Conservation (phyloP, 1,284 basidiomycete genomes). For the Neotropicomus parvogracilis region DNA sequence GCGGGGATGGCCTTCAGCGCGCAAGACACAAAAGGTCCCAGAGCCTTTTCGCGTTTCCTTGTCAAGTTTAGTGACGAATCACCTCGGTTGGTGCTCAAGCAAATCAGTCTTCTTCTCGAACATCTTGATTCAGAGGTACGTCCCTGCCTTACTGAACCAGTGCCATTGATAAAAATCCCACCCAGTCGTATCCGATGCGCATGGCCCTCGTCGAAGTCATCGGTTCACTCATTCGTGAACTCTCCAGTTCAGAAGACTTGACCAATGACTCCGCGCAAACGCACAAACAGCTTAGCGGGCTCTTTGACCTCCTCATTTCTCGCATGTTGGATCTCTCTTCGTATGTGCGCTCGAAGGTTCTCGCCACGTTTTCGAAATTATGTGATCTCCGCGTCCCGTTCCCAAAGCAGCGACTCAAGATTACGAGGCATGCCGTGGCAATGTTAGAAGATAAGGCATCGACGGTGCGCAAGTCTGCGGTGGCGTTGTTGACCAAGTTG, state of each 20-base stretch:
- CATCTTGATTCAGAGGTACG: constrained; percentile 91
- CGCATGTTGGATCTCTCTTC: constrained; percentile 86
- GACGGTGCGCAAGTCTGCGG: constrained; percentile 82
- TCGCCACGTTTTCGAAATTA: constrained; percentile 71
- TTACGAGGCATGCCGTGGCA: constrained; percentile 73
- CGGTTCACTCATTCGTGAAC: constrained; percentile 75
- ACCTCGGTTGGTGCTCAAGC: constrained; percentile 87
- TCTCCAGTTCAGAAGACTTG: constrained; percentile 54
- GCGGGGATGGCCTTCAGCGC: constrained; percentile 73
- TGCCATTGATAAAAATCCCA: background rate
- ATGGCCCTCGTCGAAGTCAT: constrained; percentile 89
- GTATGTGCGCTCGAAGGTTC: constrained; percentile 88
- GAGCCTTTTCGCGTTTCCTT: constrained; percentile 85
- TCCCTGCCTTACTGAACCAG: background rate
- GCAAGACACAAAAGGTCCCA: constrained; percentile 85
- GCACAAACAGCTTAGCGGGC: constrained; percentile 78
- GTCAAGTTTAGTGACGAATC: constrained; percentile 77
- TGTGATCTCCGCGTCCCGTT: constrained; percentile 75
- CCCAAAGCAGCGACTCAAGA: constrained; percentile 79
- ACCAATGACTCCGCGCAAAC: constrained; percentile 54
- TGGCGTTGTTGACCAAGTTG: constrained; percentile 74
- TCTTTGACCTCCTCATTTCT: constrained; percentile 84
- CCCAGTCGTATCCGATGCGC: constrained; percentile 91
- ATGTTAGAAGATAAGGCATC: constrained; percentile 91
- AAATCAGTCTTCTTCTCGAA: constrained; percentile 79